Percentiles rank a stretch among this genome's conserved stretches.
Evolutionary conservation across 306 rosid species (phyloP).

Genomic region (Cajanus cajan): DNA sequence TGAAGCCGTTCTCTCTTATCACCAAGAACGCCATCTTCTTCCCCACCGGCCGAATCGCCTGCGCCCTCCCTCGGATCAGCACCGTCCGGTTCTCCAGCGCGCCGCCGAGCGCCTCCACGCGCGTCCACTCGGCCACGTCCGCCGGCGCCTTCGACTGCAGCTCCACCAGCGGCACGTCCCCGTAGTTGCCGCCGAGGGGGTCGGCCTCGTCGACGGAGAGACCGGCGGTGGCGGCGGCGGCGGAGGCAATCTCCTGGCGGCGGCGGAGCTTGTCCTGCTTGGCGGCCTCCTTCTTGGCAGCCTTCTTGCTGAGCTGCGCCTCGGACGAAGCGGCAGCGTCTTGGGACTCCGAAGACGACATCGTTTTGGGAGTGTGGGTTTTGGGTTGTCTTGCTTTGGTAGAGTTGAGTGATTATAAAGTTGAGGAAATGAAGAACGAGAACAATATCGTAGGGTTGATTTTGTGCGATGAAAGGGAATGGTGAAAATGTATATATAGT

Average conservation of each 20-base stretch:
- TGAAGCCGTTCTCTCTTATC: conserved; percentile 65
- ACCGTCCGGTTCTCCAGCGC: conserved; percentile 47
- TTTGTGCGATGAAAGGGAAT: too few species aligned
- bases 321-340: conserved; percentile 24
- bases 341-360: conserved; percentile 47
- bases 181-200: conserved; percentile 67
- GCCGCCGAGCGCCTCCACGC: conserved; percentile 41
- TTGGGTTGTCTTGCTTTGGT: neutral
- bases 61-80: conserved; percentile 68
- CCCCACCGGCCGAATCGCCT: conserved; percentile 79
- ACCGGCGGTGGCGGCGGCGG: conserved; percentile 23
- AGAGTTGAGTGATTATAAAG: neutral
- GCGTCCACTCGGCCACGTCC: conserved; percentile 51
- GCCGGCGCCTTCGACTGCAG: conserved; percentile 61
- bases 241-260: conserved; percentile 52
- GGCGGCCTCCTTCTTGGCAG: conserved; percentile 84
- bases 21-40: conserved; percentile 91
- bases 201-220: conserved; percentile 57
- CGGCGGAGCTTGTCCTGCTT: conserved; percentile 82
- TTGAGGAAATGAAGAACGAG: neutral
- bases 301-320: conserved; percentile 59
- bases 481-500: too few species aligned
- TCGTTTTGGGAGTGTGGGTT: neutral
- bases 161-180: conserved; percentile 62
- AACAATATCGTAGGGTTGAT: too few species aligned